Evolutionary conservation across 2,329 filamentous ascomycete genomes (phyloP).

Genomic region (Penicillium hordei): DNA sequence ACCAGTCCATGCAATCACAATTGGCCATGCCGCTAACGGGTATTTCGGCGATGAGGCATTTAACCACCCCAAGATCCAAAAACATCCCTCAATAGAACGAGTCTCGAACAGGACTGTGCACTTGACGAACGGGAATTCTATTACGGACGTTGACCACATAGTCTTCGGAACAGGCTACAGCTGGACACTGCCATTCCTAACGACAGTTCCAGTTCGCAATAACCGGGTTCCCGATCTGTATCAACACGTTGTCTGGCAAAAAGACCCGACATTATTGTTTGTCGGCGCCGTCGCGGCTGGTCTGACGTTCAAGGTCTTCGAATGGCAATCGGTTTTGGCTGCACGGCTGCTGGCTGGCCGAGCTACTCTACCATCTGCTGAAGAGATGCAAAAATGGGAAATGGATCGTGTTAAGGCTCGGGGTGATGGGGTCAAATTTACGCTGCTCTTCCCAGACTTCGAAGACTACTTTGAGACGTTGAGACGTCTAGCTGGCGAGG

Average conservation of each 20-base stretch:
- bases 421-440: background rate
- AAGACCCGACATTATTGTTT: background rate
- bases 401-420: background rate
- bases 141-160: background rate
- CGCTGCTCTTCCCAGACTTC: background rate
- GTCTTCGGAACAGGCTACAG: slow-evolving; percentile 1
- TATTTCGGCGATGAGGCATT: background rate
- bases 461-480: background rate
- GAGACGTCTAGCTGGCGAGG: background rate
- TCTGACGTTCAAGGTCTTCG: slow-evolving; percentile 1
- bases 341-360: background rate
- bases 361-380: background rate
- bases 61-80: background rate
- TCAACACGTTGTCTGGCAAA: slow-evolving; percentile 1
- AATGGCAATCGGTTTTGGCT: background rate
- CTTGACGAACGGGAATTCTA: background rate
- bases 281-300: background rate
- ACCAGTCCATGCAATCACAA: background rate
- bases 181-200: background rate
- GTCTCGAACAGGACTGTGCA: background rate
- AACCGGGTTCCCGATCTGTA: background rate
- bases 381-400: background rate
- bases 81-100: background rate
- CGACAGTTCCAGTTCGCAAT: background rate
- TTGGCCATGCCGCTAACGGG: background rate